Base-by-base conservation (phyloP, 2,329 filamentous ascomycete genomes). In the Clonostachys rosea region DNA sequence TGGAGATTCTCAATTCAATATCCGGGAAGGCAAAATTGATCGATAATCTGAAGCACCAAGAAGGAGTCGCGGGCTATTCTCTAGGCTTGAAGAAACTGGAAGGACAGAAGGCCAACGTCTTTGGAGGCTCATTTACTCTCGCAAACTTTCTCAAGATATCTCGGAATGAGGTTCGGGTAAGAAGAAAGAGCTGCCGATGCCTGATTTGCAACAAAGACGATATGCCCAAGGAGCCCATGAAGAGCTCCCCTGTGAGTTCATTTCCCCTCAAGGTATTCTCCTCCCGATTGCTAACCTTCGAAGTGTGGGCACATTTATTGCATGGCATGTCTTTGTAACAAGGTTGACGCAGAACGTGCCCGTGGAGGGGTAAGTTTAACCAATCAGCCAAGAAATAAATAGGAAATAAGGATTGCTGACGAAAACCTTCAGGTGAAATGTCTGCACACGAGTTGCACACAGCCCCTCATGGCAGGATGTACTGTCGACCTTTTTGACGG, bases 251-350 rank as follows among this genome's bases (percentile, higher is more conserved):
- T 1, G 24, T 30, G 9, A 30, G 24, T 30, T 10, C 9, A 30
- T 30, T 10, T 30, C 24, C 24, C 10, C 9, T 3, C 24, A 30
- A 10, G 24, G 24, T 5, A 4, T 30, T 10, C 24, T 30, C 24
- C 24, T 3, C 34, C 17, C n/a, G n/a, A 40, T 16, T 2, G 18
- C 52, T 63, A 35, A 59, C 12, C 2, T 24, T 11, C 2, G 14
- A 11, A 67, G 66, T 70, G 68, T 30, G 47, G 50, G 0, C 67
- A 71, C 42, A 18, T 60, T 2, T 66, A 61, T 35, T 70, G 67
- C 46, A 2, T 30, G 24, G 4, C 1, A 30, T 30, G 24, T 30
- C 24, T 30, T 6, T 30, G 8, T 10, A 1, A 30, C 3, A 10
- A 3, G 24, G 24, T 30, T 30, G 1, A 9, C 24, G 24, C 24